phyloP scores from a whole-genome alignment of 768 basidiomycete species.

The Boletus vinaceobasis region DNA sequence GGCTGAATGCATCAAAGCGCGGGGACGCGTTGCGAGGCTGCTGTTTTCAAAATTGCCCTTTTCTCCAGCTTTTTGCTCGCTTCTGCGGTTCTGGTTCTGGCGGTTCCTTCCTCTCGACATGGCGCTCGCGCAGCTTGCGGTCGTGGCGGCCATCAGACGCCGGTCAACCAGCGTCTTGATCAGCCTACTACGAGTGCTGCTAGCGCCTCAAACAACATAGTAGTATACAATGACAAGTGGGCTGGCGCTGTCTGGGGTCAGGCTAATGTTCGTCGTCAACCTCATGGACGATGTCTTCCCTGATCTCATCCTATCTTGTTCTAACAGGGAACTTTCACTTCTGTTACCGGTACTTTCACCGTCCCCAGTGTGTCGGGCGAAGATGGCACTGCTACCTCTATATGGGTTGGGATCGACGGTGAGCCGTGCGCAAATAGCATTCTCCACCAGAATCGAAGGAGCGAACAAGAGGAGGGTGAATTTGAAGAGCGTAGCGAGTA shows the following conservation, averaged over 20 bases:
- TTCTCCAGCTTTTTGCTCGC: background rate
- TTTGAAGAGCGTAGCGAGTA: too few relatives aligned
- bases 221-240: background rate
- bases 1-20: background rate
- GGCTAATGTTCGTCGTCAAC: background rate
- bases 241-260: background rate
- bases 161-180: background rate
- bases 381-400: background rate
- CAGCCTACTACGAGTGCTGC: background rate
- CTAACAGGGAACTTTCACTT: constrained; percentile 1
- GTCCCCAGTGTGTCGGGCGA: background rate
- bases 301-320: background rate
- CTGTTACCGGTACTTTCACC: background rate
- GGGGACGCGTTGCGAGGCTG: background rate
- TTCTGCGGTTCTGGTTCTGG: background rate
- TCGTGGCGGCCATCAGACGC: background rate
- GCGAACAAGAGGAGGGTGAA: too few relatives aligned
- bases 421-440: background rate
- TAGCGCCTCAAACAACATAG: background rate
- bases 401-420: constrained; percentile 11
- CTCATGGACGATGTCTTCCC: background rate
- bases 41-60: background rate
- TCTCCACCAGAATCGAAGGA: too few relatives aligned
- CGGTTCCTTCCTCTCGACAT: background rate
- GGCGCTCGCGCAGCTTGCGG: background rate